Base-by-base conservation (phyloP, 495 filamentous ascomycete genomes). In the Talaromyces borbonicus region DNA sequence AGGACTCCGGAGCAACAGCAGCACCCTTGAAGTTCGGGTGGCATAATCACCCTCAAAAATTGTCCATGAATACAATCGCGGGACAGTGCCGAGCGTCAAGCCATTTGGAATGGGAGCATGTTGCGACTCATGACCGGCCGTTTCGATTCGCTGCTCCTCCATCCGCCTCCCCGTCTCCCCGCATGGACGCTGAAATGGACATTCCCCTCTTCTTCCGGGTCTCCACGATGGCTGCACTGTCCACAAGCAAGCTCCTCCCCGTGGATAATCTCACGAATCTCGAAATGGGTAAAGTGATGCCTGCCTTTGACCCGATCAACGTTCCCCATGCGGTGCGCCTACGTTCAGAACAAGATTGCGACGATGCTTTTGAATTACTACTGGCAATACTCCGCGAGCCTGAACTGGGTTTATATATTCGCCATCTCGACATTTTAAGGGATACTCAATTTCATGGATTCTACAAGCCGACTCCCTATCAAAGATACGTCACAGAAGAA, bases 181-280 rank as follows among this genome's bases (percentile, higher is more conserved):
- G 14, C n/a, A 46, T 35, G 43, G 43, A 46, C 12, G 16, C n/a
- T 12, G 43, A 46, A 24, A 46, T 46, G 43, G 30, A 46, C 19
- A 36, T 46, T 14, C 30, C 43, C 29, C 43, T 46, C 18, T 46
- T 46, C 30, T 46, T 24, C 22, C 43, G 43, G 30, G 43, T 46
- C 20, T 46, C 43, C 8, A 46, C 43, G 19, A 49, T 59, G 16
- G 54, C 54, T 25, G 56, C 56, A 11, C 48, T 62, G 2, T 59
- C 59, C 15, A 47, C 46, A 18, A 53, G 54, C 12, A 22, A 44
- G 12, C 33, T 62, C 1, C 42, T 59, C 23, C 27, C 41, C 12
- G 40, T 62, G 2, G 58, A 57, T 39, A 46, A 24, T 46, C 19
- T 46, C 18, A 46, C 36, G 43, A 53, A 57, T 40, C 56, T 59